Base-by-base conservation (phyloP, 306 rosid species). In the Casuarina equisetifolia region DNA sequence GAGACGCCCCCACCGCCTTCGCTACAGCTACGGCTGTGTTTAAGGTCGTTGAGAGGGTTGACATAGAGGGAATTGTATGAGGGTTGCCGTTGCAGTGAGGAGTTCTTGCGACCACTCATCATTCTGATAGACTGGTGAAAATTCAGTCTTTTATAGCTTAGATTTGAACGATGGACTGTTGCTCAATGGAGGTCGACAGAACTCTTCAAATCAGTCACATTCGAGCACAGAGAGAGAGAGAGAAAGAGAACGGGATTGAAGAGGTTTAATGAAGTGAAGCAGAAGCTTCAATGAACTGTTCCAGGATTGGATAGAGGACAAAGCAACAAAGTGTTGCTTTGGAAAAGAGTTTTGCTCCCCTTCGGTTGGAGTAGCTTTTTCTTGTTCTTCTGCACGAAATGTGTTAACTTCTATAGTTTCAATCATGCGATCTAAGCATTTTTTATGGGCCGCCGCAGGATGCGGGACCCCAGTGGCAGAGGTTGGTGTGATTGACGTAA, bases 1-100 rank as follows among this genome's bases (percentile, higher is more conserved):
- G 78, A n/a, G 79, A 66, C 46, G 46, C 74, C 52, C 20, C 80
- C 55, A 32, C 78, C 83, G 44, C 70, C 87, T 73, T 85, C 89
- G 73, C 90, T 88, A 84, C 74, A 83, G 82, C 97, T 90, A 9
- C 97, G 97, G 73, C 40, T 83, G 88, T 91, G 95, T 6, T 74
- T 80, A 43, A 79, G 83, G 45, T 85, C 85, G 10, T 39, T 84
- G 53, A 90, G 89, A 40, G 96, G 94, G 71, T 89, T 92, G 52
- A 55, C 70, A 45, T 86, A 84, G 15, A 88, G 88, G 43, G 91
- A 80, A 36, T 73, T 91, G 78, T 87, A 86, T 7, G 88, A 74
- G 69, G 84, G 76, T 70, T 85, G 87, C 49, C 79, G 74, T 4
- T 71, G 80, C 42, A 75, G 72, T 48, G 83, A 39, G 35, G 82